Evolutionary conservation across 345 rosid species (phyloP), one percentile per base, ranked within the genome.

Genomic region (Salix dunnii): DNA sequence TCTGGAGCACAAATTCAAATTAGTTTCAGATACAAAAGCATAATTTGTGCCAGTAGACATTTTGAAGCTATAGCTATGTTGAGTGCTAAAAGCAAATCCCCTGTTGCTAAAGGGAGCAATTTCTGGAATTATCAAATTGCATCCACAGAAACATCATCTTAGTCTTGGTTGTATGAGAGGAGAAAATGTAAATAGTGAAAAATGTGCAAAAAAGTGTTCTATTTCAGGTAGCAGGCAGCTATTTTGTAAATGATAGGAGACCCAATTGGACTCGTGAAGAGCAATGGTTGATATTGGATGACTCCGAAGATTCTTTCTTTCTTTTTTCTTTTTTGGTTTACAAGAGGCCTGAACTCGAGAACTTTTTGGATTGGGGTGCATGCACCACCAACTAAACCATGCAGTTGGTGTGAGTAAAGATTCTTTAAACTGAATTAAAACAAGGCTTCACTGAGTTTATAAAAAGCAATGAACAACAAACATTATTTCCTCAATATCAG

Each of bases 401-500:
- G 49, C 49, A 13, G 49, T 46, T 46, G 49, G 18, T 13, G 49
- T 1, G 20, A 60, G 58, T 48, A 67, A 25, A 68, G 65, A 36
- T 67, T 75, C 17, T 53, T 67, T 61, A 30, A 35, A 49, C 35
- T 17, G 58, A 40, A 40, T 40, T 9, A 10, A 40, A 11, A 58
- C 14, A n/a, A 14, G 20, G 33, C 11, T 21, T 35, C 65, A 38
- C 70, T 77, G 33, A 63, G 33, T 23, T 38, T 2, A 61, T 11
- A 58, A 13, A 31, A 7, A 66, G 66, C 3, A 49, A 72, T 20
- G 72, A 61, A 63, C 6, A 73, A n/a, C 76, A 75, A 35, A 62
- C 33, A 71, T 61, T 28, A 70, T 73, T 72, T 60, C 16, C n/a
- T 40, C 60, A 42, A 78, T 23, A 49, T 36, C 53, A 11, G 61